phyloP scores from a whole-genome alignment of 352 stramenopile genomes.

The Pythium vanterpoolii region DNA sequence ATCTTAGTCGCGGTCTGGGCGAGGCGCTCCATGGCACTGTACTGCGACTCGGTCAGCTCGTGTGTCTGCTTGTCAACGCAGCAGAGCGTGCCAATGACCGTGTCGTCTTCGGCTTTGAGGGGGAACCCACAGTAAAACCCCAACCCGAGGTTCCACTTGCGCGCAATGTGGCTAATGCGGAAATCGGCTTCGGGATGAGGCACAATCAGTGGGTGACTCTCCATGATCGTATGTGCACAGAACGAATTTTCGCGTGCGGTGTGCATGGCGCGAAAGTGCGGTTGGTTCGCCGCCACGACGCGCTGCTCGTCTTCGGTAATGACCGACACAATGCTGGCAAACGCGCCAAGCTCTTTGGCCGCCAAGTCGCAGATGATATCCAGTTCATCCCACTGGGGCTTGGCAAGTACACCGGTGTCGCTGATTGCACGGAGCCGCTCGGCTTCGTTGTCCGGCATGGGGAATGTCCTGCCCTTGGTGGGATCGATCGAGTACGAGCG shows the following conservation, averaged over 20 bases:
- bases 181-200: constrained; percentile 53
- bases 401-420: constrained; percentile 27
- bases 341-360: constrained; percentile 45
- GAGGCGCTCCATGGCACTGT: constrained; percentile 2
- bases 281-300: constrained; percentile 43
- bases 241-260: constrained; percentile 47
- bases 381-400: constrained; percentile 46
- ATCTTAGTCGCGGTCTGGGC: constrained; percentile 11
- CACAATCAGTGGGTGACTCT: constrained; percentile 51
- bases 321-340: constrained; percentile 51
- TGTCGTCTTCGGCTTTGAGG: constrained; percentile 34
- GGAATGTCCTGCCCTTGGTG: constrained; percentile 1
- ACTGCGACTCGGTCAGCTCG: constrained; percentile 14
- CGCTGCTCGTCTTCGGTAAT: constrained; percentile 39
- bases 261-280: constrained; percentile 24
- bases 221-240: constrained; percentile 59
- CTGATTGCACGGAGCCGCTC: constrained; percentile 43
- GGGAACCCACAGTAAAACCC: constrained; percentile 76
- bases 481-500: constrained; percentile 24
- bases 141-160: constrained; percentile 27
- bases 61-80: constrained; percentile 5
- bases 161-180: constrained; percentile 38
- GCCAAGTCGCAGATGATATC: constrained; percentile 63
- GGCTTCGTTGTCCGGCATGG: constrained; percentile 38
- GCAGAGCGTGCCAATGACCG: constrained; percentile 5